Evolutionary conservation across 1,139 yeast species (phyloP), one percentile per base, ranked within the genome.

Genomic region (Geotrichum siamense): DNA sequence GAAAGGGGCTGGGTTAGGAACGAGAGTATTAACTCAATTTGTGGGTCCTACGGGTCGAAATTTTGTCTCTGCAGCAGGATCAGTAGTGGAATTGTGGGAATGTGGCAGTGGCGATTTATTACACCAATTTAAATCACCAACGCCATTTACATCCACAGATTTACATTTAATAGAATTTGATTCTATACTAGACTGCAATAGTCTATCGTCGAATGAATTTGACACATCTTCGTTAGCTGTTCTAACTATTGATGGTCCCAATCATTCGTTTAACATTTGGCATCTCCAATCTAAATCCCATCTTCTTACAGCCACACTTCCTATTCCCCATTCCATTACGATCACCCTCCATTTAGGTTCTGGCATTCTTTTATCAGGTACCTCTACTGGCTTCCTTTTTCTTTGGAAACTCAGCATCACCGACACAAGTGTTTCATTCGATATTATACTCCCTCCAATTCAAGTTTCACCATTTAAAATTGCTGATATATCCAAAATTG

Each of bases 31-130:
- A 1, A 49, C 75, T 1, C 68, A 60, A 2, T 53, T 77, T 42
- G 40, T 61, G 30, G 62, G 82, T 23, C 86, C 78, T 0, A 61
- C 75, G 16, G 93, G 93, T 1, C 63, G 91, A 28, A 81, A 82
- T 54, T 66, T 83, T 49, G 50, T 80, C 22, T 71, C 65, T 26
- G 47, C 48, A 39, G 54, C 56, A 5, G 40, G 53, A 1, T 23
- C 21, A 4, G 82, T 78, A 55, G 65, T 79, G 1, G 66, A 64
- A 37, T 55, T 83, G 32, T 82, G 86, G 87, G 91, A 83, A 53
- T 74, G 83, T 55, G 80, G 83, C 0, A 57, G 72, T 1, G 84
- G 79, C 0, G 45, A 57, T 16, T 56, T 62, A 2, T 56, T 80
- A 6, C 61, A 70, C 49, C 60, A 63, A 2, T 68, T 77, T 42